Evolutionary conservation across 2,329 filamentous ascomycete species (phyloP).

Genomic region (Penicillium sp.): DNA sequence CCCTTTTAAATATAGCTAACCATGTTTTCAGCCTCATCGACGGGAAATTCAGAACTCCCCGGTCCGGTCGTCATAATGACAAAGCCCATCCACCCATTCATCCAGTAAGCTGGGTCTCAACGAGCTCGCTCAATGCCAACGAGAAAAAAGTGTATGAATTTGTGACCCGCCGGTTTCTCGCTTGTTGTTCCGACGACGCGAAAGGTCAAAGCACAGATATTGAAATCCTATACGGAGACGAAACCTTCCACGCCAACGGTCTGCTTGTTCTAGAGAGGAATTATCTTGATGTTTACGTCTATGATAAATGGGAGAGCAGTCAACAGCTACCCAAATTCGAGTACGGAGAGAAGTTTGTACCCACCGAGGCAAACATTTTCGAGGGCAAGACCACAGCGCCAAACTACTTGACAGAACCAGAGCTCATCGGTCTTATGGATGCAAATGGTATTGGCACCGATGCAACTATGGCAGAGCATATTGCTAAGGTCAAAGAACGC

Average conservation of each 20-base stretch:
- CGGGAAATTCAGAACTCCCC: slow-evolving; percentile 77
- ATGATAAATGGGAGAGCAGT: slow-evolving; percentile 94
- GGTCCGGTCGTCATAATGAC: slow-evolving; percentile 85
- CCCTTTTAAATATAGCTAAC: neutral
- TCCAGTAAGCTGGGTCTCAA: slow-evolving; percentile 79
- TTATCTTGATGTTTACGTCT: slow-evolving; percentile 92
- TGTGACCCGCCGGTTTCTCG: slow-evolving; percentile 85
- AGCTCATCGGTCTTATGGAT: slow-evolving; percentile 95
- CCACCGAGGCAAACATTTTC: slow-evolving; percentile 82
- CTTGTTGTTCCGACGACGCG: slow-evolving; percentile 94
- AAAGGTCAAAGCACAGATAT: slow-evolving; percentile 83
- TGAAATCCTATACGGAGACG: slow-evolving; percentile 79
- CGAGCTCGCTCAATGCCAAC: slow-evolving; percentile 59
- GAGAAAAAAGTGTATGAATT: slow-evolving; percentile 89
- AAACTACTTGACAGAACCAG: slow-evolving; percentile 87
- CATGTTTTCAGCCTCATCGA: slow-evolving; percentile 57
- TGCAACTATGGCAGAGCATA: slow-evolving; percentile 98
- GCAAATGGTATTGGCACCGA: slow-evolving; percentile 98
- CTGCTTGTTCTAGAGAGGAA: slow-evolving; percentile 84
- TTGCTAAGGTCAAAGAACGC: slow-evolving; percentile 88
- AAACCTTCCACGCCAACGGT: slow-evolving; percentile 79
- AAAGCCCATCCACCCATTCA: slow-evolving; percentile 98
- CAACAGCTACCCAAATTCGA: slow-evolving; percentile 77
- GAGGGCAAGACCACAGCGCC: slow-evolving; percentile 90
- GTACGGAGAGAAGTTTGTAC: slow-evolving; percentile 79